Evolutionary conservation across 495 filamentous ascomycete genomes (phyloP), one percentile per base, ranked within the genome.

Genomic region (Tuber calosporum): DNA sequence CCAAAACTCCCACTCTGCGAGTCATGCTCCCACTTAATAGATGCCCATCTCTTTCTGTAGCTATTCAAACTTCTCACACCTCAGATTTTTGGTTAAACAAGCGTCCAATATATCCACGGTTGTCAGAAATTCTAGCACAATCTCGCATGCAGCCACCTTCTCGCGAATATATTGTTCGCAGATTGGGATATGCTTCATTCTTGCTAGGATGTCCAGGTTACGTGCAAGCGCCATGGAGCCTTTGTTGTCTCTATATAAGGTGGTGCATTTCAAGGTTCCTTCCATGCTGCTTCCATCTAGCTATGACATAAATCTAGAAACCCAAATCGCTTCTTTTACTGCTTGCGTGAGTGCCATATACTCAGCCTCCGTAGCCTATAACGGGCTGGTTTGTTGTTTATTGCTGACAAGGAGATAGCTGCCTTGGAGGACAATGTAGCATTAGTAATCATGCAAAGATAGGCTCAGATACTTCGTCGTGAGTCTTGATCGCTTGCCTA

Each of bases 221-320:
- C 13, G 4, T 5, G 15, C 41, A 2, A 53, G 22, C 3, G 45
- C 45, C 0, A 53, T 26, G 1, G 45, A 5, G 0, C 45, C 4
- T 11, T 53, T 1, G 6, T 53, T 53, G 11, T 53, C 15, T 39
- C 38, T 38, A 2, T 2, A 8, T 39, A 8, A 0, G 38, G 38
- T 39, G 0, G 6, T 39, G 2, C 5, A 0, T 0, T 2, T 39
- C 38, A 0, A 4, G 0, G 0, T 4, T 6, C 17, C 17, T 20
- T 45, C 0, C 17, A 1, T 15, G 7, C 41, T 17, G 1, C 1
- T 15, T 42, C n/a, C n/a, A n/a, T 42, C 2, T 1, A 53, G 3
- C 20, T 53, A 1, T 1, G 6, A 20, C 0, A 53, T n/a, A 11
- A 26, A 53, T 8, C 22, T 8, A 0, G 45, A 22, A 1, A 53